Percentiles rank a stretch among this genome's conserved stretches.
Evolutionary conservation across 805 yeast species (phyloP).

Genomic region (Teunomyces funiuensis): DNA sequence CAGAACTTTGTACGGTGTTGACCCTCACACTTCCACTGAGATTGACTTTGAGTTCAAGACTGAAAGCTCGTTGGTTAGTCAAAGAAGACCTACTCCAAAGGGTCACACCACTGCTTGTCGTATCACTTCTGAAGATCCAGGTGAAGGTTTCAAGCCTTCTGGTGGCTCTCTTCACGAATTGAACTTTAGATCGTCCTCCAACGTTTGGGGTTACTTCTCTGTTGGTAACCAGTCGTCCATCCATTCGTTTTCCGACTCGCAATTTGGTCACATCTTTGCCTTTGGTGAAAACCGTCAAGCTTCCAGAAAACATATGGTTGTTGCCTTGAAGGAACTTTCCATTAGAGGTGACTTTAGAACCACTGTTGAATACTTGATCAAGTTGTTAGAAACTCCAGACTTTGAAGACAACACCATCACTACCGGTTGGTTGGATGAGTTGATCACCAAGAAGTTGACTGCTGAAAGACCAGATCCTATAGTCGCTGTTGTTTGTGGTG

Average conservation of each 20-base stretch:
- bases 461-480: constrained; percentile 95
- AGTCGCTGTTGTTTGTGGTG: constrained; percentile 94
- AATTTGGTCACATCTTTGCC: constrained; percentile 98
- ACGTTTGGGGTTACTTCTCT: constrained; percentile 99
- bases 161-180: constrained; percentile 96
- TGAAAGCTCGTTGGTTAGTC: constrained; percentile 69
- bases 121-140: constrained; percentile 98
- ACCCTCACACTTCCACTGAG: constrained; percentile 86
- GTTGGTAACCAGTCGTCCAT: constrained; percentile 95
- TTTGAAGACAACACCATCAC: constrained; percentile 96
- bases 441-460: constrained; percentile 88
- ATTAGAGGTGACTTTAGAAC: constrained; percentile 99
- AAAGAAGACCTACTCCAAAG: constrained; percentile 91
- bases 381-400: constrained; percentile 92
- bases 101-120: constrained; percentile 99
- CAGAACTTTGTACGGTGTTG: constrained; percentile 89
- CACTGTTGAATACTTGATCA: constrained; percentile 94
- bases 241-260: constrained; percentile 97
- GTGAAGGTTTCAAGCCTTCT: constrained; percentile 98
- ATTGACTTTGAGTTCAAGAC: constrained; percentile 87
- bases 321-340: constrained; percentile 92
- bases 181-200: constrained; percentile 94
- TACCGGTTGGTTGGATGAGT: constrained; percentile 98
- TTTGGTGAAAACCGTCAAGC: constrained; percentile 98
- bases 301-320: constrained; percentile 98